Conservation (phyloP, 2,329 filamentous ascomycete genomes). For the Stagonosporopsis vannaccii region DNA sequence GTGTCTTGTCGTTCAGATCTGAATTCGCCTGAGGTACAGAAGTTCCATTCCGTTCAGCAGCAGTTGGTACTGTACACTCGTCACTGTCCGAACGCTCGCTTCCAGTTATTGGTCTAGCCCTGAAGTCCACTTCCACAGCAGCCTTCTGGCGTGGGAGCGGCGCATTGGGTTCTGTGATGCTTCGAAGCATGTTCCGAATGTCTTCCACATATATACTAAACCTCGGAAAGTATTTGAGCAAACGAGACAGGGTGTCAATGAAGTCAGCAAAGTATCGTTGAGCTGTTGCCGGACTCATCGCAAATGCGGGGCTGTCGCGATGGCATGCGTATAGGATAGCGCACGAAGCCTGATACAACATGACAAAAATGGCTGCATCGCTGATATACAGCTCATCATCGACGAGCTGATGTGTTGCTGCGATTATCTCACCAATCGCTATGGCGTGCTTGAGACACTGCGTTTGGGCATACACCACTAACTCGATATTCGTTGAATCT, state of each 20-base stretch:
- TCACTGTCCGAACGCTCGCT: conserved; percentile 5
- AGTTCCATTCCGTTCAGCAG: not conserved
- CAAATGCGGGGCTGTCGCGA: conserved; percentile 19
- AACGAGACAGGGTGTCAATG: conserved; percentile 11
- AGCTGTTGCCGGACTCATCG: conserved; percentile 15
- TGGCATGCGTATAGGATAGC: conserved; percentile 22
- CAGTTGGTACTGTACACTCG: not conserved
- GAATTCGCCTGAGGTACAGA: not conserved
- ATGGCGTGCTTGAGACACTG: not conserved
- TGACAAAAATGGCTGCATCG: conserved; percentile 7
- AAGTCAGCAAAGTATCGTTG: conserved; percentile 17
- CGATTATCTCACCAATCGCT: not conserved
- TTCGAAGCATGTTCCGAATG: conserved; percentile 21
- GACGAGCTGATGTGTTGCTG: not conserved
- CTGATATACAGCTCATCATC: not conserved
- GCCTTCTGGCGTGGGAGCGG: conserved; percentile 15
- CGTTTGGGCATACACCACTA: not conserved
- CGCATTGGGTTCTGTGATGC: conserved; percentile 15
- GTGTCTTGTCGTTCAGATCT: not conserved
- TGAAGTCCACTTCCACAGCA: conserved; percentile 15
- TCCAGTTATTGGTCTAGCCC: conserved; percentile 4
- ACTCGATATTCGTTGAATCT: not conserved
- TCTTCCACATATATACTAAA: conserved; percentile 18
- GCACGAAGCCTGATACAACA: conserved; percentile 22
- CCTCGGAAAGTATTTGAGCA: not conserved